phyloP scores from a whole-genome alignment of 192 early-diverging fungal species.

The Geranomyces michiganensis region DNA sequence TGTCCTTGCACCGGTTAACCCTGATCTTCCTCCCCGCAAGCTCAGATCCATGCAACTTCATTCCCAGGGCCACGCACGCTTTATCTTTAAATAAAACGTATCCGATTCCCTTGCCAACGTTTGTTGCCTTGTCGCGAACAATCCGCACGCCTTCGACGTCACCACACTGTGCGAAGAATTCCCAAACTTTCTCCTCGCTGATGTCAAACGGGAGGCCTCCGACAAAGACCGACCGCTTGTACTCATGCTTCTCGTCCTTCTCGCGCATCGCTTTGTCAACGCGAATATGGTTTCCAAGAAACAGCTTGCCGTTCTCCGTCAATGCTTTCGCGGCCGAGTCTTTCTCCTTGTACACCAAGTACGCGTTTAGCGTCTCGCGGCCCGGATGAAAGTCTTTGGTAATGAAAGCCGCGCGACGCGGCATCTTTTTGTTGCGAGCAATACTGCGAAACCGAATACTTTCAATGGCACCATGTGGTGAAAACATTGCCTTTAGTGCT shows the following conservation, averaged over 20 bases:
- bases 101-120: slow-evolving; percentile 91
- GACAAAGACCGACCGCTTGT: slow-evolving; percentile 70
- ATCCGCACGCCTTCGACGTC: slow-evolving; percentile 79
- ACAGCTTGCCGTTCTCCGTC: slow-evolving; percentile 76
- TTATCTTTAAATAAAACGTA: slow-evolving; percentile 88
- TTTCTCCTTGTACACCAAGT: slow-evolving; percentile 76
- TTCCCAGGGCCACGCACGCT: slow-evolving; percentile 71
- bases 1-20: slow-evolving; percentile 36
- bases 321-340: slow-evolving; percentile 66
- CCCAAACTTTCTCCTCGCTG: slow-evolving; percentile 49
- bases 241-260: slow-evolving; percentile 60
- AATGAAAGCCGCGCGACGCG: slow-evolving; percentile 83
- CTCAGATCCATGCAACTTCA: slow-evolving; percentile 76
- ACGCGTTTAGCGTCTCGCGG: slow-evolving; percentile 86
- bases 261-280: slow-evolving; percentile 59
- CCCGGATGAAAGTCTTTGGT: slow-evolving; percentile 80
- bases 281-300: slow-evolving; percentile 85
- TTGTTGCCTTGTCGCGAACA: slow-evolving; percentile 79
- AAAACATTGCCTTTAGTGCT: slow-evolving; percentile 70
- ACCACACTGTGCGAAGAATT: slow-evolving; percentile 50
- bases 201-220: slow-evolving; percentile 61
- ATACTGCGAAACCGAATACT: slow-evolving; percentile 91
- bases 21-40: slow-evolving; percentile 68
- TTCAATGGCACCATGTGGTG: slow-evolving; percentile 72
- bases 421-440: slow-evolving; percentile 66